Evolutionary conservation across 179 eudicot genomes (phyloP).

Genomic region (Corrigiola litoralis): DNA sequence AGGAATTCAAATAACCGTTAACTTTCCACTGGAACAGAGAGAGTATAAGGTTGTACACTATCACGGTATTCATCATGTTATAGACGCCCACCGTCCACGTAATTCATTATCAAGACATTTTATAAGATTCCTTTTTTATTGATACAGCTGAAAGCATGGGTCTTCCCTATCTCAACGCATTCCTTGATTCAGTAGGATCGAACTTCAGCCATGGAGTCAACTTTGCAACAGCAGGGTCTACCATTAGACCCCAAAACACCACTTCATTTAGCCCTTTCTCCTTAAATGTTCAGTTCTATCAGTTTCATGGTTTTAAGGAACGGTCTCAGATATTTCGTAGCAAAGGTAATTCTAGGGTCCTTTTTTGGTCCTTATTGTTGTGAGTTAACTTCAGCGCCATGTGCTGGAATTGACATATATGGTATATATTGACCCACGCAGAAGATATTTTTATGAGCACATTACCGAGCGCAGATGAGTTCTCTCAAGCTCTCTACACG

Average conservation of each 20-base stretch:
- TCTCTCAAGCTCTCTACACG: conserved; percentile 40
- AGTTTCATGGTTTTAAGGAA: conserved; percentile 32
- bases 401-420: too few species aligned
- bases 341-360: too few species aligned
- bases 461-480: conserved; percentile 35
- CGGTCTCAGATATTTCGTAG: conserved; percentile 36
- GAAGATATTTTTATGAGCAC: conserved; percentile 22
- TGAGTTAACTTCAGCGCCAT: too few species aligned
- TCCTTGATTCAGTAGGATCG: conserved; percentile 29
- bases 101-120: too few species aligned
- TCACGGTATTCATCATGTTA: too few species aligned
- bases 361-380: too few species aligned
- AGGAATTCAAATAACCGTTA: too few species aligned
- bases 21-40: too few species aligned
- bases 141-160: conserved; percentile 57
- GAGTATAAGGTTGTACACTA: too few species aligned
- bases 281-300: conserved; percentile 26
- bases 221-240: conserved; percentile 34
- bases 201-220: conserved; percentile 40
- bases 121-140: too few species aligned
- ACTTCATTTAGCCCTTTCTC: conserved; percentile 43
- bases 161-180: conserved; percentile 21
- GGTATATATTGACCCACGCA: too few species aligned
- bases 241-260: conserved; percentile 31
- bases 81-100: too few species aligned